These are phyloP conservation scores for Agrostemma githago DNA, from an alignment of 148 eudicot genomes.

Conservation along the genomic window DNA sequence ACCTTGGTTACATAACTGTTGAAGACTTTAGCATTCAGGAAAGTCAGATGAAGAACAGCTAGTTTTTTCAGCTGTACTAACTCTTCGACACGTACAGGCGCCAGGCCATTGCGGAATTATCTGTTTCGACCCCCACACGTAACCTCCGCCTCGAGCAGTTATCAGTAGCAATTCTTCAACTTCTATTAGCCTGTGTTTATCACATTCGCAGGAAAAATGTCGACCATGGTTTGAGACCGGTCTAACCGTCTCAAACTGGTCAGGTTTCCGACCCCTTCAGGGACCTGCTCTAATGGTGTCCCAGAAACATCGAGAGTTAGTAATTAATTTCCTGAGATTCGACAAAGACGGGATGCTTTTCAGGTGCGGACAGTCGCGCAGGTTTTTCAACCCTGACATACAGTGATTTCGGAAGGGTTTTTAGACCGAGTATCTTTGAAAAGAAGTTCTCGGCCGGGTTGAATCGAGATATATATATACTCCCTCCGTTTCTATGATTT, in stretches of 20 bases:
- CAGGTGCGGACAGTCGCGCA: conserved; percentile 25
- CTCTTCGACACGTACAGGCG: conserved; percentile 36
- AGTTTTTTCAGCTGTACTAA: conserved; percentile 17
- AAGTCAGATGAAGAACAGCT: conserved; percentile 25
- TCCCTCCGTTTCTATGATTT: too few species aligned
- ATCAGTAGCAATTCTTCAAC: conserved; percentile 31
- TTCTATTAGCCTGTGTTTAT: conserved; percentile 17
- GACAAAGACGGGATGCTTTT: conserved; percentile 24
- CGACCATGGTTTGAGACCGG: conserved; percentile 26
- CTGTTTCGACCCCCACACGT: conserved; percentile 32
- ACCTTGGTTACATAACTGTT: conserved; percentile 18
- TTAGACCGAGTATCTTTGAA: conserved; percentile 22
- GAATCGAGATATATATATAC: too few species aligned
- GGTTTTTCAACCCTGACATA: conserved; percentile 15
- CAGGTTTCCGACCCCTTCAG: conserved; percentile 25
- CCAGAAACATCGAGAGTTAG: conserved; percentile 24
- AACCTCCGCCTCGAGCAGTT: conserved; percentile 23
- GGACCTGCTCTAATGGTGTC: conserved; percentile 26
- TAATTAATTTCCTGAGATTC: conserved; percentile 17
- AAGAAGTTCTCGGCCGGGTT: conserved; percentile 27
- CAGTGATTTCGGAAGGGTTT: conserved; percentile 25
- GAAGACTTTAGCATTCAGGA: conserved; percentile 27
- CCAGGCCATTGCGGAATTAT: conserved; percentile 23
- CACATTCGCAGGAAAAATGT: conserved; percentile 20
- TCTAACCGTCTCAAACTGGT: conserved; percentile 28